phyloP scores from a whole-genome alignment of 2,329 filamentous ascomycete genomes.

The Oidium heveae region DNA sequence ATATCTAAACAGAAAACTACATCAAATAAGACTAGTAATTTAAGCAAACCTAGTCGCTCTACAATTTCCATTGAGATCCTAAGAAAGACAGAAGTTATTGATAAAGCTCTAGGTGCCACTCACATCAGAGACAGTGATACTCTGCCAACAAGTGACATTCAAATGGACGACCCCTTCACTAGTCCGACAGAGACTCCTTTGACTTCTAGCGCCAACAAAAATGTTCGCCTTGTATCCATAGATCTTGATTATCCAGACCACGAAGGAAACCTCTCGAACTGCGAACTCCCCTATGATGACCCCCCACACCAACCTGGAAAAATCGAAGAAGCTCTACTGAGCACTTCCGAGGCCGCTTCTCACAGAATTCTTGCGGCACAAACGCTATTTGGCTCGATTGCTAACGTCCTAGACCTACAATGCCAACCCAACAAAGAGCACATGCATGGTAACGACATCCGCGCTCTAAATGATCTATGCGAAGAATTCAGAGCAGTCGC shows the following conservation, averaged over 20 bases:
- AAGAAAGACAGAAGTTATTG: too few species aligned
- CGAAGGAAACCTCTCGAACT: background rate
- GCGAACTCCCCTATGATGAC: background rate
- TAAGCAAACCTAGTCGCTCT: too few species aligned
- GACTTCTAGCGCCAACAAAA: background rate
- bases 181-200: background rate
- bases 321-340: background rate
- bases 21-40: too few species aligned
- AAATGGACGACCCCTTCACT: too few species aligned
- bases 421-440: background rate
- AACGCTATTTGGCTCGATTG: background rate
- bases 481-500: background rate
- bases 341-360: background rate
- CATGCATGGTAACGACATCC: background rate
- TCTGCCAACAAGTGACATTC: too few species aligned
- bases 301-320: background rate
- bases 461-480: background rate
- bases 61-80: too few species aligned
- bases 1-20: too few species aligned
- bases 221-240: background rate
- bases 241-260: background rate
- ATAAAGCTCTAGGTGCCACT: too few species aligned
- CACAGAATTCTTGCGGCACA: background rate
- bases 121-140: too few species aligned
- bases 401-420: background rate